phyloP scores from a whole-genome alignment of 2,329 filamentous ascomycete species.

The Huntiella decipiens region DNA sequence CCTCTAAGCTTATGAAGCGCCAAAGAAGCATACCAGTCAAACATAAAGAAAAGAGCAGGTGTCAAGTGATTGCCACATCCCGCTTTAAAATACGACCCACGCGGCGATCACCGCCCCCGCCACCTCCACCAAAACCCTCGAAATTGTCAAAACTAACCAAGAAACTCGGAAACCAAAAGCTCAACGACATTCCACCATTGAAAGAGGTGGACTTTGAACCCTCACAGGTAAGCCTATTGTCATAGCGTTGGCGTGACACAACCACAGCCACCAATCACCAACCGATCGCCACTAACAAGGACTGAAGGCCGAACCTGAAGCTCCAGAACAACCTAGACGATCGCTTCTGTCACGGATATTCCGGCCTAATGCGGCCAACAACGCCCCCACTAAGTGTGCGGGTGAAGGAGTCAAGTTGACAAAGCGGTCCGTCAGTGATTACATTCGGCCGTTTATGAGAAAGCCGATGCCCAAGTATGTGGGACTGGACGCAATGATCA shows the following conservation, averaged over 20 bases:
- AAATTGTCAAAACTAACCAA: neutral
- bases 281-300: conserved; percentile 7
- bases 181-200: conserved; percentile 34
- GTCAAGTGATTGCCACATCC: too few species aligned
- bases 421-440: conserved; percentile 10
- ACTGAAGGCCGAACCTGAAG: conserved; percentile 10
- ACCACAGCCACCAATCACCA: neutral
- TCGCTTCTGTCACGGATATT: conserved; percentile 10
- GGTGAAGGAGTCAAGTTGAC: conserved; percentile 6
- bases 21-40: too few species aligned
- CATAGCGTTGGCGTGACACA: neutral
- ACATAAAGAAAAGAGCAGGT: too few species aligned
- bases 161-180: neutral
- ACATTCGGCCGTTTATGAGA: conserved; percentile 10
- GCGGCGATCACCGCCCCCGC: too few species aligned
- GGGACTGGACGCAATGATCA: conserved; percentile 38
- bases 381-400: neutral
- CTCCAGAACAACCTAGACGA: conserved; percentile 10
- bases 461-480: conserved; percentile 14
- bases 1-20: too few species aligned
- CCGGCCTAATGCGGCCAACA: neutral
- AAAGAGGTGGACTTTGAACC: conserved; percentile 20
- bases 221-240: conserved; percentile 16
- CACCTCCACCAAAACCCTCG: neutral
- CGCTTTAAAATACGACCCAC: too few species aligned